Conservation (phyloP, 176 grass and related monocot genomes). For the Metroxylon sagu region DNA sequence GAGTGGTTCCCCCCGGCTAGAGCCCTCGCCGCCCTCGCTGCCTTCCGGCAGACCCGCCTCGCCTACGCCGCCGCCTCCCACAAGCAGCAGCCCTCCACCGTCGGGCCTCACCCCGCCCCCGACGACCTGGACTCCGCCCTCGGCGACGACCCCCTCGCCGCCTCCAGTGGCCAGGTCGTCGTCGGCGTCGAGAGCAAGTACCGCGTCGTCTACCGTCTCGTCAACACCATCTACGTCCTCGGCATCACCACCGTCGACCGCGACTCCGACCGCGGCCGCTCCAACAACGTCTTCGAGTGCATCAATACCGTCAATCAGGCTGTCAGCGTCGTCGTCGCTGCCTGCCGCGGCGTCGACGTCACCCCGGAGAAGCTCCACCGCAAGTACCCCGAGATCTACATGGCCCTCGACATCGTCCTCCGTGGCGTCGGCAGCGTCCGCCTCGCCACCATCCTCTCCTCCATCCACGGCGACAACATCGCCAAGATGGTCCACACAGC, state of each 20-base stretch:
- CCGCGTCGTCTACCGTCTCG: slow-evolving; percentile 87
- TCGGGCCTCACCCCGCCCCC: slow-evolving; percentile 30
- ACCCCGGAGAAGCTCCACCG: slow-evolving; percentile 90
- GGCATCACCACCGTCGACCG: slow-evolving; percentile 78
- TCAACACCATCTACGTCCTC: slow-evolving; percentile 95
- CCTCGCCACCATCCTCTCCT: slow-evolving; percentile 76
- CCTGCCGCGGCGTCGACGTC: slow-evolving; percentile 84
- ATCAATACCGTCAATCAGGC: slow-evolving; percentile 99
- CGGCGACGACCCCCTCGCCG: slow-evolving; percentile 85
- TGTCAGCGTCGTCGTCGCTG: slow-evolving; percentile 74
- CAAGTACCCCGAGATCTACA: slow-evolving; percentile 96
- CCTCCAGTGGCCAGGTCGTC: slow-evolving; percentile 73
- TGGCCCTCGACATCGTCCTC: slow-evolving; percentile 93
- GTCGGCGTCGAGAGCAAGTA: slow-evolving; percentile 97
- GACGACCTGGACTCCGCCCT: slow-evolving; percentile 52
- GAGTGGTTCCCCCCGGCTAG: slow-evolving; percentile 96
- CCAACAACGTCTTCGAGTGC: slow-evolving; percentile 80
- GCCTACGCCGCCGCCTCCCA: slow-evolving; percentile 20
- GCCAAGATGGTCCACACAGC: slow-evolving; percentile 85
- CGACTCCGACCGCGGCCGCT: slow-evolving; percentile 37
- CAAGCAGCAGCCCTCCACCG: neutral
- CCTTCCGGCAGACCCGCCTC: slow-evolving; percentile 88
- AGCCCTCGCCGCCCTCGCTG: slow-evolving; percentile 86
- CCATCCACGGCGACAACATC: slow-evolving; percentile 98
- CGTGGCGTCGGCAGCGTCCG: slow-evolving; percentile 78